Conservation (phyloP, 225 moss, liverwort and hornwort genomes). For the Marchantia polymorpha region DNA sequence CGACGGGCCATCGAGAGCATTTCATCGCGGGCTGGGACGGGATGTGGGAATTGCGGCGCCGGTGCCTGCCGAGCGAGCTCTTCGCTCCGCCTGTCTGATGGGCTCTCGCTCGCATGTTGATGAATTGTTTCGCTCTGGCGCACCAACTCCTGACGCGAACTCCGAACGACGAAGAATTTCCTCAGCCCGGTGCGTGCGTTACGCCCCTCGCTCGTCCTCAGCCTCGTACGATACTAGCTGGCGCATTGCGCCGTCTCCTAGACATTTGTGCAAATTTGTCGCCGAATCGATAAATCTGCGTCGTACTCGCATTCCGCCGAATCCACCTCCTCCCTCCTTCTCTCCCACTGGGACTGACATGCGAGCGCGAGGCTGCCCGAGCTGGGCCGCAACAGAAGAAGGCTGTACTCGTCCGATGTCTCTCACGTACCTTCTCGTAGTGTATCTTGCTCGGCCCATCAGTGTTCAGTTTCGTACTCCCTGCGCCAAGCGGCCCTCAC, state of each 20-base stretch:
- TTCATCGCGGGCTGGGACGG: background rate
- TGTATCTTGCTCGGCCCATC: background rate
- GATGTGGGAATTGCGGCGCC: background rate
- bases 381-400: too few species aligned
- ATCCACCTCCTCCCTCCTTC: background rate
- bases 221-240: background rate
- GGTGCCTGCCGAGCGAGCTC: background rate
- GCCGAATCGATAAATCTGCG: background rate
- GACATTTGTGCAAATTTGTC: background rate
- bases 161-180: background rate
- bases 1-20: background rate
- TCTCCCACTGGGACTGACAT: too few species aligned
- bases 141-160: background rate
- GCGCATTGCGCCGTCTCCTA: background rate
- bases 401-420: too few species aligned
- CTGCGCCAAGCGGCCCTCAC: background rate
- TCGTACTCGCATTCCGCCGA: background rate
- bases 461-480: background rate
- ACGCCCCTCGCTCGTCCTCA: background rate
- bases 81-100: background rate
- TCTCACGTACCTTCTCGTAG: background rate
- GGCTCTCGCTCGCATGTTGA: background rate
- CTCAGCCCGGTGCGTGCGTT: background rate
- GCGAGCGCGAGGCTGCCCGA: too few species aligned
- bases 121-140: background rate